Base-by-base conservation (phyloP, 2,329 filamentous ascomycete genomes). In the Paracoccidioides lutzii region DNA sequence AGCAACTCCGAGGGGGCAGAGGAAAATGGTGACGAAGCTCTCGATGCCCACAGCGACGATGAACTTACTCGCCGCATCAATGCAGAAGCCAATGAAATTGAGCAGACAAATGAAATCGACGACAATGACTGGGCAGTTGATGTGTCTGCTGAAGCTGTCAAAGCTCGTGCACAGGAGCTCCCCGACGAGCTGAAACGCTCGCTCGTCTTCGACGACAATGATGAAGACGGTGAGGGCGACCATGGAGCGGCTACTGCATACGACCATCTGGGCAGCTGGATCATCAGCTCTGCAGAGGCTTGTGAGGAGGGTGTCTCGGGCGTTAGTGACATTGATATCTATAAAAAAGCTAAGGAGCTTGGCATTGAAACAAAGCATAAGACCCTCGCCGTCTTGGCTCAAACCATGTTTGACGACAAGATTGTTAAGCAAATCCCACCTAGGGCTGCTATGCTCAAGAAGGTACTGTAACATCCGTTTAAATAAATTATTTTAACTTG, bases 71-170 rank as follows among this genome's bases (percentile, higher is more conserved):
- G 88, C 70, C 80, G 79, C 63, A 85, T 85, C 72, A 82, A 83
- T 59, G 77, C 78, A 58, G 81, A 81, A 60, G 84, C 84, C 62
- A 78, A 83, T 65, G 85, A 86, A 67, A 85, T 96, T 66, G 87
- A 87, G 65, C 80, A 80, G 48, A 75, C 77, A 32, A 78, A 82
- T 55, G 82, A 85, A 65, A 79, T 82, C 66, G 88, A 90, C 72
- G 88, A 96, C 62, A 84, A 95, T 60, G 82, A 95, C 63, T 98
- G 93, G 93, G 88, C 90, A 59, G 88, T 97, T 58, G 93, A 98
- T 71, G 93, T 94, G 77, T 96, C 90, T 61, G 89, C 90, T 71
- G 90, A 90, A 71, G 93, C 93, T 62, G 87, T 97, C 77, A 90
- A 87, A 76, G 91, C 91, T 65, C 93, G 93, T 72, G 88, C 90